Conservation (phyloP, 257 asterid genomes). For the Dorcoceras hygrometricum region DNA sequence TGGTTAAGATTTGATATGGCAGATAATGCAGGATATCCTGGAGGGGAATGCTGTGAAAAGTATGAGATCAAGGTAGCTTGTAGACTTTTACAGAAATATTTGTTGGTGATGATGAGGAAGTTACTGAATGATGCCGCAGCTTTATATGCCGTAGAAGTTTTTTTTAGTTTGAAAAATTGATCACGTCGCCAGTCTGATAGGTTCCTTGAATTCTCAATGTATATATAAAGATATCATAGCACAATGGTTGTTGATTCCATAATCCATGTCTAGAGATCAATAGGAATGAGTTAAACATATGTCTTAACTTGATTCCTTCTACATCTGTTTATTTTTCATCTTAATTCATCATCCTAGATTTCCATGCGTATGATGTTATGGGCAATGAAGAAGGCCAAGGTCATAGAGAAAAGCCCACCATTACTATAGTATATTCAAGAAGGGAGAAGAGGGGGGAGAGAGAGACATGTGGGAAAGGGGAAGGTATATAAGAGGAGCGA, state of each 20-base stretch:
- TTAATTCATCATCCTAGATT: slow-evolving; percentile 8
- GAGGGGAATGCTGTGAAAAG: background rate
- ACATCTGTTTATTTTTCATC: background rate
- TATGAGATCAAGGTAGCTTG: background rate
- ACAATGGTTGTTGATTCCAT: background rate
- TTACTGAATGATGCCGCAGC: background rate
- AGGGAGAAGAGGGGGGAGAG: too few relatives aligned
- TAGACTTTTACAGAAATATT: background rate
- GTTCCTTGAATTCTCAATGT: background rate
- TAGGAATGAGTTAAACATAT: slow-evolving; percentile 3
- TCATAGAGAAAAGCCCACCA: too few relatives aligned
- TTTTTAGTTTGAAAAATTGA: background rate
- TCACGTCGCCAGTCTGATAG: background rate
- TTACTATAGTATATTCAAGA: too few relatives aligned
- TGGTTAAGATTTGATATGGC: background rate
- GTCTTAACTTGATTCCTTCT: slow-evolving; percentile 14
- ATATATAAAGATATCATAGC: background rate
- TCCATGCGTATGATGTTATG: slow-evolving; percentile 9
- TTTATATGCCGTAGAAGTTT: background rate
- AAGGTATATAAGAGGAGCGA: too few relatives aligned
- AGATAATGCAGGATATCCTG: background rate
- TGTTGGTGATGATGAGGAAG: slow-evolving; percentile 4
- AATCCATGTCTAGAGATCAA: background rate
- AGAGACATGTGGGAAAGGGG: too few relatives aligned
- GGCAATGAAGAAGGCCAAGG: too few relatives aligned